Evolutionary conservation across 78 protist genomes (phyloP).

Genomic region (Dictyostelium brefeldianum): DNA sequence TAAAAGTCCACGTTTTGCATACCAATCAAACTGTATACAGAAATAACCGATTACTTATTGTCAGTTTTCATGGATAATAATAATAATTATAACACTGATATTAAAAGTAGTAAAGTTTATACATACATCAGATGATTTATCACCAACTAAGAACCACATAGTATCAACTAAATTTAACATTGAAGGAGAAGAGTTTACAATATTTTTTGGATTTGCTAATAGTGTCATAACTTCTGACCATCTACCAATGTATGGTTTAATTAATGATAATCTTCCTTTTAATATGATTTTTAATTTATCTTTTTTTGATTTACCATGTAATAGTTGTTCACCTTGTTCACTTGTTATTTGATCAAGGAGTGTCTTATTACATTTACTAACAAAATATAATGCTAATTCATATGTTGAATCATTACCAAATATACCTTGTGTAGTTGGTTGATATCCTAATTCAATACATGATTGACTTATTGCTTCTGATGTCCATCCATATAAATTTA

Average conservation of each 20-base stretch:
- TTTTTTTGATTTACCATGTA: slow-evolving; percentile 5
- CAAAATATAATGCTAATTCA: slow-evolving; percentile 51
- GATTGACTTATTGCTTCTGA: slow-evolving; percentile 41
- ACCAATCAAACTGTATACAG: slow-evolving; percentile 82
- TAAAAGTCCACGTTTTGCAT: slow-evolving; percentile 55
- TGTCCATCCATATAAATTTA: slow-evolving; percentile 62
- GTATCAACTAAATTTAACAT: slow-evolving; percentile 55
- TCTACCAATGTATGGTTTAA: slow-evolving; percentile 39
- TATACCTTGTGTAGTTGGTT: slow-evolving; percentile 33
- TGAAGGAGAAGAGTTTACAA: slow-evolving; percentile 25
- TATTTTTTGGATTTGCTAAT: slow-evolving; percentile 58
- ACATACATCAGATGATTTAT: slow-evolving; percentile 77
- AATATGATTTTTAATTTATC: slow-evolving; percentile 29
- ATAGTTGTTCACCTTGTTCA: background rate
- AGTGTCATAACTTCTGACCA: slow-evolving; percentile 76
- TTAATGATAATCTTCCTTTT: slow-evolving; percentile 47
- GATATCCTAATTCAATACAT: slow-evolving; percentile 60
- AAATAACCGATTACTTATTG: background rate
- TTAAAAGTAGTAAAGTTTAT: too few relatives aligned
- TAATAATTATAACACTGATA: too few relatives aligned
- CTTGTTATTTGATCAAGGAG: background rate
- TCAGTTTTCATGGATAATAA: too few relatives aligned
- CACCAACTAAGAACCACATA: slow-evolving; percentile 67
- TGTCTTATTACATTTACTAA: slow-evolving; percentile 30
- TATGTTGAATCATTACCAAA: slow-evolving; percentile 66